These are phyloP conservation scores for Warburgia ugandensis DNA, from an alignment of 164 flowering plant genomes.

Conservation along the genomic window DNA sequence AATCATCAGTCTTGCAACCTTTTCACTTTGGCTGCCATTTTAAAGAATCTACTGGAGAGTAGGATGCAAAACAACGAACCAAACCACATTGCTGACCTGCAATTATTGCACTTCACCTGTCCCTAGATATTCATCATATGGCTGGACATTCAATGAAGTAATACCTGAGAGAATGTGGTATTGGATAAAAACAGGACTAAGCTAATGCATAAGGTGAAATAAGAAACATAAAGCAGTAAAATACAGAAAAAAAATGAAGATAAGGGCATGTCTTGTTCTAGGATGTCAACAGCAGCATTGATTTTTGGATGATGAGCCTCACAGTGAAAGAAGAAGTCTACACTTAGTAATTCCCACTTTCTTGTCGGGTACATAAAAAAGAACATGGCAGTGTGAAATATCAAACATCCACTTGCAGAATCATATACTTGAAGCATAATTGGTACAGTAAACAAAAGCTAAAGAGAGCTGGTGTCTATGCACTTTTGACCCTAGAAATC, in stretches of 20 bases:
- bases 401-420: background rate
- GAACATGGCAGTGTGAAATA: background rate
- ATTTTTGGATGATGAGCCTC: conserved; percentile 98
- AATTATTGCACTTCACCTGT: conserved; percentile 88
- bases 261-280: conserved; percentile 44
- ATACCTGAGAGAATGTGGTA: conserved; percentile 43
- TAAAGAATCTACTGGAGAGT: background rate
- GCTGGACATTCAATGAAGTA: conserved; percentile 46
- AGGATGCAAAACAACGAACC: background rate
- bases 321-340: background rate
- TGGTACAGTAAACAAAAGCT: no score
- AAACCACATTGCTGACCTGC: conserved; percentile 40
- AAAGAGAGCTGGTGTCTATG: no score
- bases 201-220: background rate
- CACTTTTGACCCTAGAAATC: no score
- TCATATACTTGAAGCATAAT: no score
- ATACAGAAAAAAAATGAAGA: background rate
- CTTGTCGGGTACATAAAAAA: background rate
- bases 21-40: no score
- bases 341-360: background rate
- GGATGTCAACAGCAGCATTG: conserved; percentile 75
- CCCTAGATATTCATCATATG: conserved; percentile 76
- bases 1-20: background rate
- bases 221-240: background rate
- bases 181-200: background rate